A percentile compares a stretch with the other conserved stretches of the same genome.
Evolutionary conservation across 768 basidiomycete genomes (phyloP).

Genomic region (Holtermanniella nyarrowii): DNA sequence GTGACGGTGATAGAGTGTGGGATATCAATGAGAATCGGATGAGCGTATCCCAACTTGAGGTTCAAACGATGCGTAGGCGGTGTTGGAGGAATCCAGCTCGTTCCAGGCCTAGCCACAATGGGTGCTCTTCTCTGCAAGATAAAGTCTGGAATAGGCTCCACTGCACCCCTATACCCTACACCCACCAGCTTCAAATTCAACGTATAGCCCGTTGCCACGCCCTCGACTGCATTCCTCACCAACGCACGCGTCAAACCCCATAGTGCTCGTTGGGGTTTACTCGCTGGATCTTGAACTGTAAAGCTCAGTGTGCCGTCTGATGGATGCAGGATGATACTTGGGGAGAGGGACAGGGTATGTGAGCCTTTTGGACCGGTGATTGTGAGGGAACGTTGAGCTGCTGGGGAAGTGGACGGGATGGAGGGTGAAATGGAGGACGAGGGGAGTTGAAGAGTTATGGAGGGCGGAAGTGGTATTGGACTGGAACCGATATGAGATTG

Average conservation of each 20-base stretch:
- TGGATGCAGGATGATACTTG: constrained; percentile 43
- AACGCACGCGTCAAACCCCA: constrained; percentile 93
- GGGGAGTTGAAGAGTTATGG: constrained; percentile 44
- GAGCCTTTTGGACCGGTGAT: constrained; percentile 56
- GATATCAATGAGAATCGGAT: constrained; percentile 71
- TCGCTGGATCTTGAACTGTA: constrained; percentile 47
- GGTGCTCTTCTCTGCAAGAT: constrained; percentile 17
- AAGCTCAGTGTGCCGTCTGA: constrained; percentile 14
- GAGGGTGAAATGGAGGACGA: constrained; percentile 17
- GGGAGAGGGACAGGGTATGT: constrained; percentile 46
- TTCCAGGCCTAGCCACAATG: constrained; percentile 41
- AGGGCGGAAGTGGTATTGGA: constrained; percentile 49
- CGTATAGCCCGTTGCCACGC: constrained; percentile 79
- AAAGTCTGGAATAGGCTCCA: constrained; percentile 49
- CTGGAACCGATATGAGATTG: constrained; percentile 47
- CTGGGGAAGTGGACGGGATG: constrained; percentile 28
- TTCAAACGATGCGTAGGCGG: constrained; percentile 47
- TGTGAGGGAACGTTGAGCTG: constrained; percentile 41
- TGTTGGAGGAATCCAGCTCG: constrained; percentile 38
- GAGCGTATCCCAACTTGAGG: constrained; percentile 88
- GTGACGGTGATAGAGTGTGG: constrained; percentile 71
- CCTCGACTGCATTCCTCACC: constrained; percentile 77
- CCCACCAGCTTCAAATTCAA: constrained; percentile 82
- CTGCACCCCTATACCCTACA: constrained; percentile 78
- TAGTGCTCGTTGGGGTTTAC: constrained; percentile 72